These are phyloP conservation scores for Trichoderma asperellum DNA, from an alignment of 2,329 filamentous ascomycete genomes.

Conservation along the genomic window DNA sequence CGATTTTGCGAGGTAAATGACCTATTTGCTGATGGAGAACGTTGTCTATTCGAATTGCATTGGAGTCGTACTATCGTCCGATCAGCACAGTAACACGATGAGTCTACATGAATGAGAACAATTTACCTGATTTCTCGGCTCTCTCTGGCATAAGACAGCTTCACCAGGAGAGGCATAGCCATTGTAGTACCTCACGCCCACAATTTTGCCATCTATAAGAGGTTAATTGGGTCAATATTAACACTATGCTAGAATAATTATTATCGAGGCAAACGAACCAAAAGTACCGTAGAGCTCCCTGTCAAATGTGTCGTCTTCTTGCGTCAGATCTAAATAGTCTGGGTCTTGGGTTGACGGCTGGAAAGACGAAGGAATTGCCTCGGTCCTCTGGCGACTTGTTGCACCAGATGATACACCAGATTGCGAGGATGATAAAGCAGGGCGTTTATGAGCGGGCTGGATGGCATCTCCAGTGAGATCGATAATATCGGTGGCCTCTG, in stretches of 20 bases:
- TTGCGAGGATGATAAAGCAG: constrained; percentile 31
- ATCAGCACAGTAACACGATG: background rate
- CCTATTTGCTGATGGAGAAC: constrained; percentile 76
- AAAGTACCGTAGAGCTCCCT: constrained; percentile 55
- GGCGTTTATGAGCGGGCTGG: constrained; percentile 37
- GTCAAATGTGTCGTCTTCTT: constrained; percentile 48
- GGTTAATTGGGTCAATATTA: background rate
- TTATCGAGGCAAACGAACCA: constrained; percentile 38
- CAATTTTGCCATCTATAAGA: constrained; percentile 52
- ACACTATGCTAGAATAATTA: too few species aligned
- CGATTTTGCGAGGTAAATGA: constrained; percentile 70
- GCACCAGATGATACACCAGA: constrained; percentile 21
- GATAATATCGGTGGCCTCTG: constrained; percentile 41
- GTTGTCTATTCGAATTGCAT: constrained; percentile 80
- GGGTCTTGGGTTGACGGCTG: constrained; percentile 39
- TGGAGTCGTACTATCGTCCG: constrained; percentile 62
- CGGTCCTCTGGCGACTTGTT: constrained; percentile 26
- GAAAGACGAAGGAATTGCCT: constrained; percentile 10
- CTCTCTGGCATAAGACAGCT: constrained; percentile 63
- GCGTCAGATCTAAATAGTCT: constrained; percentile 50
- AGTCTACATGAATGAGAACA: constrained; percentile 12
- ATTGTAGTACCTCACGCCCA: constrained; percentile 62
- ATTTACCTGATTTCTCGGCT: constrained; percentile 63
- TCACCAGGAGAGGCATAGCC: constrained; percentile 67
- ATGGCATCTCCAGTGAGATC: constrained; percentile 49